phyloP scores from a whole-genome alignment of 2,329 filamentous ascomycete species.

The Colletotrichum acutatum region DNA sequence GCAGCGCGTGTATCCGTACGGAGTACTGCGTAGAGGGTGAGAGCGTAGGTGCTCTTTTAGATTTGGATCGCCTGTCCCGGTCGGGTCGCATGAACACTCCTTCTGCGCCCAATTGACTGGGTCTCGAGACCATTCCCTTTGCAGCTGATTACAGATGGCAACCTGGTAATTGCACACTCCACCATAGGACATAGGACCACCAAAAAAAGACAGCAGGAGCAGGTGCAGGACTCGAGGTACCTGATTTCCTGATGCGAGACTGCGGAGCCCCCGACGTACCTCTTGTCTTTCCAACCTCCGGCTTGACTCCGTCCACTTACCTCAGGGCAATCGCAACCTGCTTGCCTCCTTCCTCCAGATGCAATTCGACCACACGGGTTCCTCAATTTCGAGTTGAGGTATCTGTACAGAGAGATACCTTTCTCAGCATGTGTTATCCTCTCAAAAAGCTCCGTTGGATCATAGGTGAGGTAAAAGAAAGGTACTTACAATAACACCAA shows the following conservation, averaged over 20 bases:
- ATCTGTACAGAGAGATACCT: background rate
- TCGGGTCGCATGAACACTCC: conserved; percentile 34
- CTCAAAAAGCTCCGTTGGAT: background rate
- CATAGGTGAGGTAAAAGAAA: background rate
- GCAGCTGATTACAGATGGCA: conserved; percentile 35
- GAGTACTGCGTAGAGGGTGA: background rate
- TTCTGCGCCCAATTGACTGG: conserved; percentile 34
- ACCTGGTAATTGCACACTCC: conserved; percentile 35
- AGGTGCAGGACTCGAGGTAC: background rate
- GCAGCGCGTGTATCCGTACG: too few species aligned
- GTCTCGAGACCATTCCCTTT: conserved; percentile 28
- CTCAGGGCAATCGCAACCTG: background rate
- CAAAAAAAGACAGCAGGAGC: background rate
- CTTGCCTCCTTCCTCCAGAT: background rate
- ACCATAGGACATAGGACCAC: conserved; percentile 7
- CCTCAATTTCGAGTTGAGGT: background rate
- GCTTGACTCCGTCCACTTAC: background rate
- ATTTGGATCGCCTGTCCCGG: conserved; percentile 37
- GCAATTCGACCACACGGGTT: background rate
- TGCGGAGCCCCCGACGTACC: background rate
- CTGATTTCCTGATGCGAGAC: background rate
- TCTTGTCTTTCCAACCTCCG: background rate
- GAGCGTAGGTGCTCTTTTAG: conserved; percentile 22
- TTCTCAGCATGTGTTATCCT: too few species aligned
- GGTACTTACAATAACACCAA: background rate